phyloP scores from a whole-genome alignment of 2,329 filamentous ascomycete genomes.

The Fusarium sp. region DNA sequence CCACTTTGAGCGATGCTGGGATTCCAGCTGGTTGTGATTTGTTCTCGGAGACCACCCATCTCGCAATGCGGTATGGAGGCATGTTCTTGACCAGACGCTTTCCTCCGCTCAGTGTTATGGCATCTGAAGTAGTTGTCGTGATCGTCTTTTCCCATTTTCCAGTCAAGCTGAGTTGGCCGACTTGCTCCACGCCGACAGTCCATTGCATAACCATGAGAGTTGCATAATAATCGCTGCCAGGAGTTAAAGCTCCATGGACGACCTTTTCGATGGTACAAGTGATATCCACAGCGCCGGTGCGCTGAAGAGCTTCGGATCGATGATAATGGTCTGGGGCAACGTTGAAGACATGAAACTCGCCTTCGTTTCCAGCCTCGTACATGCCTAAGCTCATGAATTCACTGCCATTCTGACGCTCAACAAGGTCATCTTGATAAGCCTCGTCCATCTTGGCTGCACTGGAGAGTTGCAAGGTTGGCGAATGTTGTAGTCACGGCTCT shows the following conservation, averaged over 20 bases:
- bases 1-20: not conserved
- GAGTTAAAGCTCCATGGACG: not conserved
- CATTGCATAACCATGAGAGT: slow-evolving; percentile 3
- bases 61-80: not conserved
- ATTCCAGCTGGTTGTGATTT: not conserved
- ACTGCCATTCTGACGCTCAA: no score
- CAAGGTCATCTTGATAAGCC: not conserved
- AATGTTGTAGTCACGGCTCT: no score
- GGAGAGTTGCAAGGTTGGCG: no score
- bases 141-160: slow-evolving; percentile 1
- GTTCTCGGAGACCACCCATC: not conserved
- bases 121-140: not conserved
- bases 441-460: no score
- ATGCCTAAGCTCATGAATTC: not conserved
- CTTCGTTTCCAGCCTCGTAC: slow-evolving; percentile 3
- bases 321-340: not conserved
- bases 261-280: slow-evolving; percentile 1
- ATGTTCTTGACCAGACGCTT: not conserved
- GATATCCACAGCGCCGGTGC: slow-evolving; percentile 1
- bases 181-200: slow-evolving; percentile 1
- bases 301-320: not conserved
- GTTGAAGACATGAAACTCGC: not conserved
- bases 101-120: not conserved
- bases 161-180: not conserved
- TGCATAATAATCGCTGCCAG: not conserved